A percentile compares a stretch with the other conserved stretches of the same genome.
Conservation (phyloP, 805 yeast species). For the Starmerella stellata region DNA sequence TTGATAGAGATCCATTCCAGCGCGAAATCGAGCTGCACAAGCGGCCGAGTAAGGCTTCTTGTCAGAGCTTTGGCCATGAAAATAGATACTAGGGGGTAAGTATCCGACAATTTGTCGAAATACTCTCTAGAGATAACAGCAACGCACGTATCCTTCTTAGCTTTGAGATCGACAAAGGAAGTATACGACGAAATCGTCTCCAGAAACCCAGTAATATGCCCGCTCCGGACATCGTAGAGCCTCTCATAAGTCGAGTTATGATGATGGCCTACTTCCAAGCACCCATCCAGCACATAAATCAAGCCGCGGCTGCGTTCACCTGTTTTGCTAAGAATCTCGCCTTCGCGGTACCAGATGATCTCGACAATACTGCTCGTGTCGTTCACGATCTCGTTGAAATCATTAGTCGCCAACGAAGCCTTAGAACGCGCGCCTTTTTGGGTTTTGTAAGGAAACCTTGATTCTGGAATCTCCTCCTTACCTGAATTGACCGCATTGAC, state of each 20-base stretch:
- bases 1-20: conserved; percentile 83
- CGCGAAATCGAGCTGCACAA: conserved; percentile 70
- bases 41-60: conserved; percentile 43
- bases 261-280: conserved; percentile 43
- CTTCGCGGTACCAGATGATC: conserved; percentile 35
- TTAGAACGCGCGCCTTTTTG: neutral
- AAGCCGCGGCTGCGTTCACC: conserved; percentile 55
- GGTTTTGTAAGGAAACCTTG: neutral
- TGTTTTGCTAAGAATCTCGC: conserved; percentile 41
- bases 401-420: conserved; percentile 12
- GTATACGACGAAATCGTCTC: conserved; percentile 64
- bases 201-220: conserved; percentile 76
- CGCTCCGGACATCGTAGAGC: conserved; percentile 45
- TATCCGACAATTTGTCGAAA: conserved; percentile 51
- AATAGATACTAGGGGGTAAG: conserved; percentile 55
- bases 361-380: conserved; percentile 36
- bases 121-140: conserved; percentile 52
- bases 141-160: conserved; percentile 43
- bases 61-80: conserved; percentile 61
- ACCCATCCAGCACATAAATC: conserved; percentile 64
- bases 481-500: no score
- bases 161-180: conserved; percentile 46
- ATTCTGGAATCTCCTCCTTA: no score
- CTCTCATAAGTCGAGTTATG: conserved; percentile 8
- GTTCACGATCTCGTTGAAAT: conserved; percentile 23